These are phyloP conservation scores for Aspergillus saccharolyticus DNA, from an alignment of 495 filamentous ascomycete genomes.

Conservation along the genomic window DNA sequence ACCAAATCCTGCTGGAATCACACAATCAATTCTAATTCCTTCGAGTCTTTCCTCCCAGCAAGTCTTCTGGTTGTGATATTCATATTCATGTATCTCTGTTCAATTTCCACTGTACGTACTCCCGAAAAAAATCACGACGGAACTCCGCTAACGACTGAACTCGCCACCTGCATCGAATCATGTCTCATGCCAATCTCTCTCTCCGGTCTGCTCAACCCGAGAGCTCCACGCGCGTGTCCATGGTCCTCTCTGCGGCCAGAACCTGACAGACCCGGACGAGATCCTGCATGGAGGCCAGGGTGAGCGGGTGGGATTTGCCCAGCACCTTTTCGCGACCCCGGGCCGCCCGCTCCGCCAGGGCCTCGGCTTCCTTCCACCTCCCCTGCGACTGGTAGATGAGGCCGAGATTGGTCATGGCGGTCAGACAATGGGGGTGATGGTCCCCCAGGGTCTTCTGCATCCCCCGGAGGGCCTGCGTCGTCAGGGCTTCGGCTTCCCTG, in stretches of 20 bases:
- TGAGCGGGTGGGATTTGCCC: slow-evolving; percentile 12
- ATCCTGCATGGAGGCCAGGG: slow-evolving; percentile 5
- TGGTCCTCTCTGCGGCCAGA: slow-evolving; percentile 4
- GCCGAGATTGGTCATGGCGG: slow-evolving; percentile 26
- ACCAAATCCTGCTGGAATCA: too few relatives aligned
- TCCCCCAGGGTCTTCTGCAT: slow-evolving; percentile 16
- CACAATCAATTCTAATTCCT: too few relatives aligned
- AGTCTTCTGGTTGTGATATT: too few relatives aligned
- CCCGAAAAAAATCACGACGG: neutral
- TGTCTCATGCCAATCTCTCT: neutral
- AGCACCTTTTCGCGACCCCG: slow-evolving; percentile 14
- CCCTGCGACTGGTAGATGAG: slow-evolving; percentile 25
- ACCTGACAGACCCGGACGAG: slow-evolving; percentile 5
- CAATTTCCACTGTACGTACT: neutral
- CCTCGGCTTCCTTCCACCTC: slow-evolving; percentile 32
- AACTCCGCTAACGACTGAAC: too few relatives aligned
- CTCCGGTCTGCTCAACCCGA: neutral
- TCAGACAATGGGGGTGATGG: slow-evolving; percentile 20
- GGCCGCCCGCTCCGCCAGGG: slow-evolving; percentile 22
- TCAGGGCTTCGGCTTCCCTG: slow-evolving; percentile 27
- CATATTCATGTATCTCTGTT: too few relatives aligned
- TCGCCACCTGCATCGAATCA: neutral
- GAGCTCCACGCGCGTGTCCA: neutral
- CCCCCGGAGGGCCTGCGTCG: slow-evolving; percentile 19
- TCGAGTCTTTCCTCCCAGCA: too few relatives aligned